phyloP scores from a whole-genome alignment of 305 asterid species.

The Fraxinus angustifolia region DNA sequence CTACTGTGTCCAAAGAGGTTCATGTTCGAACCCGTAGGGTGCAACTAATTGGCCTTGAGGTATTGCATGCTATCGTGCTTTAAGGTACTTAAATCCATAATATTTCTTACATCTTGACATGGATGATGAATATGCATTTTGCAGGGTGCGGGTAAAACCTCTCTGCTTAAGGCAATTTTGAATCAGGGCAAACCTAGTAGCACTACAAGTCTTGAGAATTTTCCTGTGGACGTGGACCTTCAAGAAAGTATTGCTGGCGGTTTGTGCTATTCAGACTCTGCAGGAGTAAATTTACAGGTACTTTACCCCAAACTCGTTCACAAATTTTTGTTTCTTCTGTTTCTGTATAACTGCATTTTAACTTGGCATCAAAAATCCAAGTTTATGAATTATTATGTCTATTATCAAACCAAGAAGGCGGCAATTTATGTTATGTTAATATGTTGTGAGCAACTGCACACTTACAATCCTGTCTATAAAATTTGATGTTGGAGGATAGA shows the following conservation, averaged over 20 bases:
- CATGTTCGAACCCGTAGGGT: slow-evolving; percentile 84
- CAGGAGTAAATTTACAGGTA: slow-evolving; percentile 96
- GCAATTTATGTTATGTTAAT: background rate
- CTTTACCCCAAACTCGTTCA: background rate
- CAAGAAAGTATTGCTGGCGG: slow-evolving; percentile 93
- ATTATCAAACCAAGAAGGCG: background rate
- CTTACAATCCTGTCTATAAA: background rate
- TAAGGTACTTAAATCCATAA: slow-evolving; percentile 4
- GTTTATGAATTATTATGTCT: background rate
- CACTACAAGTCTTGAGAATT: slow-evolving; percentile 44
- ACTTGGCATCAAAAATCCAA: background rate
- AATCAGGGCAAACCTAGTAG: slow-evolving; percentile 53
- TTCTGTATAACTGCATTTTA: background rate
- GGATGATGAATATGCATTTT: slow-evolving; percentile 26
- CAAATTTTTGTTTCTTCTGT: slow-evolving; percentile 3
- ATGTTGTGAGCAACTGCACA: background rate
- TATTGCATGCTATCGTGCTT: slow-evolving; percentile 24
- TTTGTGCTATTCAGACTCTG: slow-evolving; percentile 77
- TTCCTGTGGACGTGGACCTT: slow-evolving; percentile 53
- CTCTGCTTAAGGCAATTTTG: slow-evolving; percentile 80
- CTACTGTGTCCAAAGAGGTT: slow-evolving; percentile 80
- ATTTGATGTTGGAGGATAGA: background rate
- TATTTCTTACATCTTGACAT: slow-evolving; percentile 16
- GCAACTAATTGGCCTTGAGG: slow-evolving; percentile 91
- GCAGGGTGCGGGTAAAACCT: slow-evolving; percentile 96